Base-by-base conservation (phyloP, 345 rosid genomes). In the Corchorus capsularis region DNA sequence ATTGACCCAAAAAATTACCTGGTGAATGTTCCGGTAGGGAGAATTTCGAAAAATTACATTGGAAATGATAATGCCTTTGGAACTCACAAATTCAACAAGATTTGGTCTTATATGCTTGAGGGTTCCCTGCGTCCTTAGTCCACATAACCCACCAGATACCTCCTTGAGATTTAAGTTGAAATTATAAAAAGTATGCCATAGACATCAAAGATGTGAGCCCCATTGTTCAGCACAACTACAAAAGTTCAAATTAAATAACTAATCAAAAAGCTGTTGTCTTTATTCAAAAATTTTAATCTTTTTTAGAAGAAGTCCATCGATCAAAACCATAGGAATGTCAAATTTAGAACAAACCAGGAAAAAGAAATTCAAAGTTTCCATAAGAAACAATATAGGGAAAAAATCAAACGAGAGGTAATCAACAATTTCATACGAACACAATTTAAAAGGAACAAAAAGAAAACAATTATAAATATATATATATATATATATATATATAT, bases 1-100 rank as follows among this genome's bases (percentile, higher is more conserved):
- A n/a, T n/a, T n/a, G n/a, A n/a, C n/a, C n/a, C n/a, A n/a, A 35
- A 55, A 14, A 4, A 4, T 60, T 85, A 93, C 99, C 98, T 92
- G 99, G 83, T 95, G 99, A 73, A 95, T 87, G 79, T 92, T 93
- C 99, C 99, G 92, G 82, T 93, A 95, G 8, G 99, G 96, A 69
- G 99, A 92, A 73, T 95, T 81, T 63, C 17, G 84, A 79, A 95
- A 87, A 59, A 93, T 81, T 81, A 95, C 90, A 70, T 95, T 92
- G 77, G 98, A 95, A 55, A 95, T 93, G 68, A 93, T 77, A 71
- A 95, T 93, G 81, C 77, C 78, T 69, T 69, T 86, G 19, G 99
- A 93, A 81, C 92, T 86, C 81, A 87, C 78, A 46, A 95, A 80
- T 81, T 95, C 99, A 11, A 95, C 43, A 41, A 93, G 87, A 84